Evolutionary conservation across 768 basidiomycete genomes (phyloP).

Genomic region (Suillus ampliporus): DNA sequence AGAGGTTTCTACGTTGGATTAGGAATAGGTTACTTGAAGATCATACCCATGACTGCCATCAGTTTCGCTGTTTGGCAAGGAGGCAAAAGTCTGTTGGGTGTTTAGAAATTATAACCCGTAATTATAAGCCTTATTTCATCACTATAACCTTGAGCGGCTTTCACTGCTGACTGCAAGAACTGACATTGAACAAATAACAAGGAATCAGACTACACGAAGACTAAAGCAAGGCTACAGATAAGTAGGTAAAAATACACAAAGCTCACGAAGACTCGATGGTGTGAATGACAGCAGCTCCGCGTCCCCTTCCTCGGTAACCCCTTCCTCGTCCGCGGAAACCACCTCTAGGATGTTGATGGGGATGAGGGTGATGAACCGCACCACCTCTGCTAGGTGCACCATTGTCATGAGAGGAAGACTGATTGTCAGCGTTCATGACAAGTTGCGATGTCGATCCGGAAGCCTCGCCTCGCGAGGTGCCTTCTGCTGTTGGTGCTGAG

Average conservation of each 20-base stretch:
- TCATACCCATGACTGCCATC: slow-evolving; percentile 95
- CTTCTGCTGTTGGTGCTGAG: slow-evolving; percentile 11
- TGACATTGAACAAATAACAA: not conserved
- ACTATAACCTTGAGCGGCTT: too few relatives aligned
- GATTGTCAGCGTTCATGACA: slow-evolving; percentile 1
- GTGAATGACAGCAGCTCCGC: slow-evolving; percentile 22
- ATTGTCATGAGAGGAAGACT: slow-evolving; percentile 9
- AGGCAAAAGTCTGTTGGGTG: slow-evolving; percentile 33
- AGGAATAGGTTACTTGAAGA: slow-evolving; percentile 90
- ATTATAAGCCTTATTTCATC: not conserved
- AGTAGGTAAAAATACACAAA: slow-evolving; percentile 1
- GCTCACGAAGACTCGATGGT: slow-evolving; percentile 19
- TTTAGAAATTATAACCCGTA: slow-evolving; percentile 27
- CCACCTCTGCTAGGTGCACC: slow-evolving; percentile 15
- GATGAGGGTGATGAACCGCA: slow-evolving; percentile 3
- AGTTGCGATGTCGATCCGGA: not conserved
- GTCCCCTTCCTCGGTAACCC: slow-evolving; percentile 39
- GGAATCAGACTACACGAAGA: not conserved
- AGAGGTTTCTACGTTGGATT: slow-evolving; percentile 92
- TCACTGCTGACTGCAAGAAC: not conserved
- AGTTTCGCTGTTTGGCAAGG: slow-evolving; percentile 90
- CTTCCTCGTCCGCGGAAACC: slow-evolving; percentile 40
- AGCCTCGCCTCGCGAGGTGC: not conserved
- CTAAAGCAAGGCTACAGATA: slow-evolving; percentile 5
- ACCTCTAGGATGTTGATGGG: slow-evolving; percentile 27